A percentile compares a stretch with the other conserved stretches of the same genome.
phyloP scores from a whole-genome alignment of 2,329 filamentous ascomycete genomes.

The Coniosporium tulheliwenetii region DNA sequence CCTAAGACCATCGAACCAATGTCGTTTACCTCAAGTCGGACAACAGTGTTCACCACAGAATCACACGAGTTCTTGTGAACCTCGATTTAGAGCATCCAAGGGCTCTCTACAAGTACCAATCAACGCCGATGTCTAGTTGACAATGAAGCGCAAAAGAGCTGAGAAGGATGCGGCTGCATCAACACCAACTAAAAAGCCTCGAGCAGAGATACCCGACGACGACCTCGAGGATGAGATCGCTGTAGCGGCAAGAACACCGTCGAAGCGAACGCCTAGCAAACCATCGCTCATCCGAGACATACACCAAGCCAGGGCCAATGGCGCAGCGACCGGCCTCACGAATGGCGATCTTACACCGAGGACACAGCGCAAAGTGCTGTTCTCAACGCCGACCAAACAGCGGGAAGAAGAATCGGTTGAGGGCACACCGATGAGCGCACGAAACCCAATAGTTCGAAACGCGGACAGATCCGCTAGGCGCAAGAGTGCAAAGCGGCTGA shows the following conservation, averaged over 20 bases:
- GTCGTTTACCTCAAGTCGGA: too few relatives aligned
- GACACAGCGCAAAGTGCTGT: slow-evolving; percentile 29
- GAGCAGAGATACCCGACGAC: not conserved
- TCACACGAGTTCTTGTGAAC: too few relatives aligned
- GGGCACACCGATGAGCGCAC: slow-evolving; percentile 37
- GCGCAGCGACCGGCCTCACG: slow-evolving; percentile 7
- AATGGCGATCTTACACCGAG: slow-evolving; percentile 21
- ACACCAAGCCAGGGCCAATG: slow-evolving; percentile 12
- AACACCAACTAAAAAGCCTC: not conserved
- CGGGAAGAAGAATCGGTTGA: slow-evolving; percentile 13
- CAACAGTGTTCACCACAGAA: too few relatives aligned
- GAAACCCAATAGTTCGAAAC: slow-evolving; percentile 37
- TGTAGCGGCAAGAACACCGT: slow-evolving; percentile 12
- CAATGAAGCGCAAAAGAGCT: not conserved
- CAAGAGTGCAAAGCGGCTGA: slow-evolving; percentile 66
- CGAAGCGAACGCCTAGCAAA: slow-evolving; percentile 14
- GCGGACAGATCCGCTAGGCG: slow-evolving; percentile 74
- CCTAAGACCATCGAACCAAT: too few relatives aligned
- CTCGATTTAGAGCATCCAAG: too few relatives aligned
- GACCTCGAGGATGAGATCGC: not conserved
- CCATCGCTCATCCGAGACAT: slow-evolving; percentile 7
- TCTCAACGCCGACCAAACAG: slow-evolving; percentile 26
- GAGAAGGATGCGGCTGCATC: not conserved
- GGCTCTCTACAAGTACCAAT: too few relatives aligned
- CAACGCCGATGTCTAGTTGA: not conserved